phyloP scores from a whole-genome alignment of 2,329 filamentous ascomycete genomes.

The Trichothecium roseum region DNA sequence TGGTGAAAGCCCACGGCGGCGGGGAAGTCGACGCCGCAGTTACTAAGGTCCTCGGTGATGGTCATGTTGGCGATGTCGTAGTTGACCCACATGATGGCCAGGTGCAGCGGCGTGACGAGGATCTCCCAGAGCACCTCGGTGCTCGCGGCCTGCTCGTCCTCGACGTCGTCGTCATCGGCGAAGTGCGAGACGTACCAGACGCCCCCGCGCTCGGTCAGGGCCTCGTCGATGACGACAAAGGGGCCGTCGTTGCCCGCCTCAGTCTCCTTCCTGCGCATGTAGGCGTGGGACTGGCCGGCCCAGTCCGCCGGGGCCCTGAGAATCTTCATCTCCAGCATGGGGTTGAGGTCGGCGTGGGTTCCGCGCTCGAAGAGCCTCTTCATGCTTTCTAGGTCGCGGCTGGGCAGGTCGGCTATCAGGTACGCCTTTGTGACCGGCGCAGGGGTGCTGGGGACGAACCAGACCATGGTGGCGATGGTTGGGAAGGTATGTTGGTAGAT shows the following conservation, averaged over 20 bases:
- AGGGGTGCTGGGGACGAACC: no score
- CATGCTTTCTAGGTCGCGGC: conserved; percentile 1
- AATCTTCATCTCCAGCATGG: conserved; percentile 12
- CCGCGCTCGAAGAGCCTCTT: conserved; percentile 12
- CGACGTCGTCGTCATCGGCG: conserved; percentile 8
- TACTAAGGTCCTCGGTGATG: conserved; percentile 10
- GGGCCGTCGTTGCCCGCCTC: conserved; percentile 8
- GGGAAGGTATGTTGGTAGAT: no score
- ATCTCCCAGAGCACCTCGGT: conserved; percentile 12
- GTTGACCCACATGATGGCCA: conserved; percentile 10
- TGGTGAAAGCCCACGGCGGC: conserved; percentile 7
- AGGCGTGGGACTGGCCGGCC: conserved; percentile 8
- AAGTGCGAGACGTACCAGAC: conserved; percentile 13
- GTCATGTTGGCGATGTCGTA: conserved; percentile 12
- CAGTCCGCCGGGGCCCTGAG: conserved; percentile 9
- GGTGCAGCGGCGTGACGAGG: conserved; percentile 9
- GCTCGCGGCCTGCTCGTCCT: conserved; percentile 7
- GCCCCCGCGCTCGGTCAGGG: conserved; percentile 3
- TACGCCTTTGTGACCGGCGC: no score
- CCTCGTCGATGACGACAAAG: conserved; percentile 12
- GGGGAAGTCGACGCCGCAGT: conserved; percentile 10
- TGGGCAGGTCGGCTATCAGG: no score
- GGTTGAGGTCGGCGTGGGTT: conserved; percentile 8
- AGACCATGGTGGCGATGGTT: no score
- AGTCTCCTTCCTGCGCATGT: conserved; percentile 11